phyloP scores from a whole-genome alignment of 371 early-diverging fungal genomes.

The Actinomortierella wolfii region DNA sequence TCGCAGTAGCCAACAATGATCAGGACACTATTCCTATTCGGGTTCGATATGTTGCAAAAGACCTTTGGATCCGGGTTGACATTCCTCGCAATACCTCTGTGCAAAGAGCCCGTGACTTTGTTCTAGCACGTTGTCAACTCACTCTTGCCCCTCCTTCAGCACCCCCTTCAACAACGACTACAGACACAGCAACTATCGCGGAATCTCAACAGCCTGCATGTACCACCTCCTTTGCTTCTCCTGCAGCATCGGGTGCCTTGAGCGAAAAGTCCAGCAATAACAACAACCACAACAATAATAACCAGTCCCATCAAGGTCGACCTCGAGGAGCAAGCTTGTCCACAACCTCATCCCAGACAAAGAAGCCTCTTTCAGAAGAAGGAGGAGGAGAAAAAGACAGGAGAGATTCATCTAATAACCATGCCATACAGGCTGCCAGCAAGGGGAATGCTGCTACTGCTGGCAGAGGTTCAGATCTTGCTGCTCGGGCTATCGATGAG shows the following conservation, averaged over 20 bases:
- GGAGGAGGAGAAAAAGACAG: too few relatives aligned
- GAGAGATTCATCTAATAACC: too few relatives aligned
- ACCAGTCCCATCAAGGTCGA: not conserved
- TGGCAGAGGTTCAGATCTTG: too few relatives aligned
- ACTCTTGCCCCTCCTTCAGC: conserved; percentile 13
- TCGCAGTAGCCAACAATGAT: conserved; percentile 9
- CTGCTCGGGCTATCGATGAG: too few relatives aligned
- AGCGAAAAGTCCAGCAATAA: not conserved
- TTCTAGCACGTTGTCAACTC: conserved; percentile 24
- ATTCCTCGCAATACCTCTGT: conserved; percentile 33
- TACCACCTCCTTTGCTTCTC: not conserved
- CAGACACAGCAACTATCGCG: conserved; percentile 1
- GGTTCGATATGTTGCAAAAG: conserved; percentile 40
- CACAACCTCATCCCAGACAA: not conserved
- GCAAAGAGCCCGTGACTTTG: conserved; percentile 26
- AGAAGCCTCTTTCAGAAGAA: too few relatives aligned
- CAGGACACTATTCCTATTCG: conserved; percentile 21
- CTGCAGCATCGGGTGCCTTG: not conserved
- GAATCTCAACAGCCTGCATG: too few relatives aligned
- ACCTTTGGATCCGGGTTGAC: conserved; percentile 36
- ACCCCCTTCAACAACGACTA: conserved; percentile 3
- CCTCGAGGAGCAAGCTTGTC: not conserved
- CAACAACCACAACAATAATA: not conserved
- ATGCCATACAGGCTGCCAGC: too few relatives aligned
- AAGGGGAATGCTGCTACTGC: too few relatives aligned